A percentile compares a stretch with the other conserved stretches of the same genome.
Evolutionary conservation across 2,329 filamentous ascomycete species (phyloP).

Genomic region (Reticulascus tulasneorum): DNA sequence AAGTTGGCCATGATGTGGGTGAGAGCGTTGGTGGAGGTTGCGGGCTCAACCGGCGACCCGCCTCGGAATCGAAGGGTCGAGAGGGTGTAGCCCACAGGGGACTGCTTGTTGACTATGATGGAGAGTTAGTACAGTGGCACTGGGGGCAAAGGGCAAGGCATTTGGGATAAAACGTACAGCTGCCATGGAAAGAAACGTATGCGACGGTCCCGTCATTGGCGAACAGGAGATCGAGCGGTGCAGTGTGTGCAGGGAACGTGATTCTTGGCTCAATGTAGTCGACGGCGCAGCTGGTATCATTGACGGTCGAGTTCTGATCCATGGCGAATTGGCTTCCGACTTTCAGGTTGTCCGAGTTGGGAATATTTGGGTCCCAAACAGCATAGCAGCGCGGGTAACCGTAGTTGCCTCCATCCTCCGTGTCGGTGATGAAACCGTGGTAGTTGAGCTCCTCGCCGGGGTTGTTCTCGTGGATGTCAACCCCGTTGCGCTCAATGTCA

Average conservation of each 20-base stretch:
- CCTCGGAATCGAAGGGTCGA: constrained; percentile 34
- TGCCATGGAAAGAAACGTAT: constrained; percentile 69
- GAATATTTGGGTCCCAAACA: constrained; percentile 52
- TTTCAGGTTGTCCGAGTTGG: constrained; percentile 33
- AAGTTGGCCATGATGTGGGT: constrained; percentile 52
- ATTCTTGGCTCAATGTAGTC: constrained; percentile 49
- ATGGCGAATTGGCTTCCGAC: constrained; percentile 49
- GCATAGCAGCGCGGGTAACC: constrained; percentile 47
- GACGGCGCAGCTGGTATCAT: constrained; percentile 40
- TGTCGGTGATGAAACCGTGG: constrained; percentile 53
- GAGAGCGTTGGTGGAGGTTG: constrained; percentile 42
- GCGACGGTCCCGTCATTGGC: constrained; percentile 51
- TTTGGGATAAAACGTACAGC: constrained; percentile 43
- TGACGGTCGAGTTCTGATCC: constrained; percentile 28
- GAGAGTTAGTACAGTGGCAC: too few species aligned
- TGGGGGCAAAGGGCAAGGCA: constrained; percentile 5
- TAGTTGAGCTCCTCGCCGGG: constrained; percentile 73
- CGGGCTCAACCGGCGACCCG: constrained; percentile 35
- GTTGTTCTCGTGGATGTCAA: constrained; percentile 65
- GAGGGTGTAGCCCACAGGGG: constrained; percentile 44
- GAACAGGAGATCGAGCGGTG: constrained; percentile 70
- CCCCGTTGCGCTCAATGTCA: constrained; percentile 50
- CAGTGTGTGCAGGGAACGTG: constrained; percentile 61
- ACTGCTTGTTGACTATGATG: constrained; percentile 33
- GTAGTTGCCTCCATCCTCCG: constrained; percentile 24